Conservation (phyloP, 768 basidiomycete genomes). For the Strobilomyces confusus region DNA sequence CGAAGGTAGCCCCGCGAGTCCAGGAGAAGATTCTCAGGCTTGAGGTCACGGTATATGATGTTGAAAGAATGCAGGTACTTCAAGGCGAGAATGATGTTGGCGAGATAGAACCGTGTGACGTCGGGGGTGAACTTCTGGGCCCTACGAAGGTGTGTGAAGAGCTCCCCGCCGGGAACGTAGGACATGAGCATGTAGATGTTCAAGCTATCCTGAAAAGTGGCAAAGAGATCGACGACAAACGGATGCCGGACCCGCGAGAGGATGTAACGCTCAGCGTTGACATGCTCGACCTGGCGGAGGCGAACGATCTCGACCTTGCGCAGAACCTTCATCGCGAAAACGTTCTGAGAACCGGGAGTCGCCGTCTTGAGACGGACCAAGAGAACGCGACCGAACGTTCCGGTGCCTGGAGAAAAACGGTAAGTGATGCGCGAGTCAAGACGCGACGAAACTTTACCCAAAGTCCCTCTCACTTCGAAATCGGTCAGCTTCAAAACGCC, state of each 20-base stretch:
- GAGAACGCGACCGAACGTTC: constrained; percentile 92
- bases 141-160: constrained; percentile 93
- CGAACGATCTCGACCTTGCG: constrained; percentile 83
- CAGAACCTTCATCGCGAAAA: constrained; percentile 88
- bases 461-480: constrained; percentile 76
- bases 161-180: constrained; percentile 93
- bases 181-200: constrained; percentile 99
- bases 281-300: constrained; percentile 95
- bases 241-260: constrained; percentile 89
- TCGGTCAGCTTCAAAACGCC: constrained; percentile 65
- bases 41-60: constrained; percentile 97
- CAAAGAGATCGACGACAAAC: constrained; percentile 95
- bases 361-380: constrained; percentile 74
- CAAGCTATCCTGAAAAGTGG: constrained; percentile 90
- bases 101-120: constrained; percentile 96
- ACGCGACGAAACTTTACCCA: constrained; percentile 45
- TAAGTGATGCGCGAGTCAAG: constrained; percentile 3
- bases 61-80: constrained; percentile 94
- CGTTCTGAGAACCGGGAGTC: constrained; percentile 37
- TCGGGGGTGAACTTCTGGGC: constrained; percentile 95
- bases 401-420: constrained; percentile 64
- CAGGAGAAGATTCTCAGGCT: constrained; percentile 97
- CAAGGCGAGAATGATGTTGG: constrained; percentile 91
- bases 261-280: constrained; percentile 94
- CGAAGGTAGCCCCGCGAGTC: constrained; percentile 92